These are phyloP conservation scores for Exobasidium cylindrosporum DNA, from an alignment of 1,284 basidiomycete species.

Conservation along the genomic window DNA sequence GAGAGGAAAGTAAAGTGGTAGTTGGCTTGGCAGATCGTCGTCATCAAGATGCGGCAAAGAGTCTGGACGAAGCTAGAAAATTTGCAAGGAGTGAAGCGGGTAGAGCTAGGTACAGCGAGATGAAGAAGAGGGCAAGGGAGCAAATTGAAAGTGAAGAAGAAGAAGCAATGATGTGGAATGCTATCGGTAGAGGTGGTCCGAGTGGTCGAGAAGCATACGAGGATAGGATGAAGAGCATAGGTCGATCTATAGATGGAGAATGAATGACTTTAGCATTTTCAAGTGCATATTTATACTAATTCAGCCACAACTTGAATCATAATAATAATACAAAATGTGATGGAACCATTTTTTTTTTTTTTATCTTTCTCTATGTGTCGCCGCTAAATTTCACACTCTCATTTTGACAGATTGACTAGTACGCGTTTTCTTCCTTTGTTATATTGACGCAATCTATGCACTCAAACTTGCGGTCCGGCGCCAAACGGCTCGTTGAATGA, in stretches of 20 bases:
- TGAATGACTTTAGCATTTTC: too few species aligned
- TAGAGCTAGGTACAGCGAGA: slow-evolving; percentile 1
- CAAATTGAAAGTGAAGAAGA: background rate
- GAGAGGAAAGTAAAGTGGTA: slow-evolving; percentile 3
- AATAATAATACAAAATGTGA: too few species aligned
- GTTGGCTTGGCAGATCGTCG: slow-evolving; percentile 8
- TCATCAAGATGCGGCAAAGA: slow-evolving; percentile 15
- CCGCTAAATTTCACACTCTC: too few species aligned
- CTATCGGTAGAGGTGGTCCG: slow-evolving; percentile 5
- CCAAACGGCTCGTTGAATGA: too few species aligned
- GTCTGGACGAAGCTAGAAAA: slow-evolving; percentile 14
- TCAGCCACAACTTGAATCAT: too few species aligned
- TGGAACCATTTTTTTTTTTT: too few species aligned
- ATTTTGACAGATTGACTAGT: too few species aligned
- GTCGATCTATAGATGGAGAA: background rate
- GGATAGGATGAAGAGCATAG: slow-evolving; percentile 1
- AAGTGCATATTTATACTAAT: too few species aligned
- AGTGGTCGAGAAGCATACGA: slow-evolving; percentile 8
- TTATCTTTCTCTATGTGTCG: too few species aligned
- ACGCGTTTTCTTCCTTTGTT: too few species aligned
- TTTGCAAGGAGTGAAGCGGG: slow-evolving; percentile 16
- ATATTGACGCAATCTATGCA: too few species aligned
- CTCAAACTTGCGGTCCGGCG: too few species aligned
- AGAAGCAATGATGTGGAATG: slow-evolving; percentile 5
- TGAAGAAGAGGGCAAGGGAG: slow-evolving; percentile 12